phyloP scores from a whole-genome alignment of 176 grass and related monocot genomes.

The Elymus sibiricus region DNA sequence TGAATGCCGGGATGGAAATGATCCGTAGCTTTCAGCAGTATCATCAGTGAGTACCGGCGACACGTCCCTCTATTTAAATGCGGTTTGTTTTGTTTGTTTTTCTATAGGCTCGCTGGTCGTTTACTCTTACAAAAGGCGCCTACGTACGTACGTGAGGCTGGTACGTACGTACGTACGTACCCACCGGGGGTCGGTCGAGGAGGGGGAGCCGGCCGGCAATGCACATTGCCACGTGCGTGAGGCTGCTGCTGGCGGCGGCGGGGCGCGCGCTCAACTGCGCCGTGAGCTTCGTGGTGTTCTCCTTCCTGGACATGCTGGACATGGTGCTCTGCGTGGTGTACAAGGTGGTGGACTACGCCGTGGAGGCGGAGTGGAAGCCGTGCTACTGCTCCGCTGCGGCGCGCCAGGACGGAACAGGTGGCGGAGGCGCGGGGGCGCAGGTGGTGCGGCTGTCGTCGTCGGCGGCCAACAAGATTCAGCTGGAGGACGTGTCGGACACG shows the following conservation, averaged over 20 bases:
- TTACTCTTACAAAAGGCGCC: slow-evolving; percentile 41
- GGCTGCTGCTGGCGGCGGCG: slow-evolving; percentile 14
- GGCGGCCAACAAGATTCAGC: slow-evolving; percentile 63
- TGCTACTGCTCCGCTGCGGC: slow-evolving; percentile 73
- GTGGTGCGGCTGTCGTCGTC: slow-evolving; percentile 61
- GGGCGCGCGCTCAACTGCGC: slow-evolving; percentile 52
- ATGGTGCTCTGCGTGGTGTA: slow-evolving; percentile 83
- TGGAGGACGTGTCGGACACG: slow-evolving; percentile 94
- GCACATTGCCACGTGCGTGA: slow-evolving; percentile 43
- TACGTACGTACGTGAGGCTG: too few relatives aligned
- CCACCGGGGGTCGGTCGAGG: background rate
- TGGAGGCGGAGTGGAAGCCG: slow-evolving; percentile 86
- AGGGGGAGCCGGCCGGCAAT: slow-evolving; percentile 11
- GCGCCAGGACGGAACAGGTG: background rate
- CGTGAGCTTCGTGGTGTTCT: slow-evolving; percentile 88
- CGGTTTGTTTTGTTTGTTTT: background rate
- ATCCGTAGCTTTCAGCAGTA: background rate
- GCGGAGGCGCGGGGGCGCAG: slow-evolving; percentile 29
- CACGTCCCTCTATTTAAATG: slow-evolving; percentile 23
- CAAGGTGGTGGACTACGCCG: slow-evolving; percentile 78
- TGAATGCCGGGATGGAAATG: background rate
- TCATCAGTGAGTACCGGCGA: background rate
- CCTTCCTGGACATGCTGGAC: slow-evolving; percentile 73
- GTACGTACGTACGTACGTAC: too few relatives aligned
- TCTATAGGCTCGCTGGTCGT: background rate